Evolutionary conservation across 169 alveolate species (phyloP).

Genomic region (Eimeria maxima): DNA sequence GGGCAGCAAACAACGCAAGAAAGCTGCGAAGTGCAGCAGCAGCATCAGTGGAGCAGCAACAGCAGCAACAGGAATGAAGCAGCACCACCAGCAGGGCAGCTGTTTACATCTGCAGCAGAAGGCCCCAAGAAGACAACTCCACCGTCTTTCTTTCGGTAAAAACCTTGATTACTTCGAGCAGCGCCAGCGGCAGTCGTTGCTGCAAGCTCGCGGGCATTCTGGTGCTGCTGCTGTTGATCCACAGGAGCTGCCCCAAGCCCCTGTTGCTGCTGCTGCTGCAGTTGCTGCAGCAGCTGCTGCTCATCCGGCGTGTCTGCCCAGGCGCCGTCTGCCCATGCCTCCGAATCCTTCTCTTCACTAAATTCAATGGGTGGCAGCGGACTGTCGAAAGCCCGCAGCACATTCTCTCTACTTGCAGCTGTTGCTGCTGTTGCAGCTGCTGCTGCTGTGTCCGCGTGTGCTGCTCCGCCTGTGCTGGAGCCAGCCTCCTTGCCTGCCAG

Average conservation of each 20-base stretch:
- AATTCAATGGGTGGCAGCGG: conserved; percentile 48
- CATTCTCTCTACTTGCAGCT: conserved; percentile 32
- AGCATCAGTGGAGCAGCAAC: neutral
- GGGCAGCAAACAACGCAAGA: conserved; percentile 6
- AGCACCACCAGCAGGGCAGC: neutral
- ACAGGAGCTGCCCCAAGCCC: neutral
- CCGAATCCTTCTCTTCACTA: conserved; percentile 20
- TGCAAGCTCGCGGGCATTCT: neutral
- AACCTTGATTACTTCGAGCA: neutral
- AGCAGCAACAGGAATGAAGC: neutral
- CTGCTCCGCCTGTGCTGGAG: neutral
- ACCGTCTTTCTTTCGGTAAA: conserved; percentile 35
- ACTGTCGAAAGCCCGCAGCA: conserved; percentile 8
- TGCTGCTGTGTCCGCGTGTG: conserved; percentile 38
- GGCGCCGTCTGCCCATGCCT: conserved; percentile 32
- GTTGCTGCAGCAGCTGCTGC: neutral
- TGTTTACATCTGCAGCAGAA: conserved; percentile 36
- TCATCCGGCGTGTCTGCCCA: conserved; percentile 5
- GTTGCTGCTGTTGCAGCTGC: conserved; percentile 54
- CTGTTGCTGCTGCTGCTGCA: conserved; percentile 11
- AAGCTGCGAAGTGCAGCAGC: neutral
- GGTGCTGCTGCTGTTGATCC: conserved; percentile 19
- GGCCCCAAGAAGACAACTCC: neutral
- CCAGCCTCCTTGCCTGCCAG: neutral
- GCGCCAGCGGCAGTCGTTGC: neutral